A percentile compares a stretch with the other conserved stretches of the same genome.
These are phyloP conservation scores for Metschnikowia kofuensis DNA, from an alignment of 805 yeast genomes.

Conservation along the genomic window DNA sequence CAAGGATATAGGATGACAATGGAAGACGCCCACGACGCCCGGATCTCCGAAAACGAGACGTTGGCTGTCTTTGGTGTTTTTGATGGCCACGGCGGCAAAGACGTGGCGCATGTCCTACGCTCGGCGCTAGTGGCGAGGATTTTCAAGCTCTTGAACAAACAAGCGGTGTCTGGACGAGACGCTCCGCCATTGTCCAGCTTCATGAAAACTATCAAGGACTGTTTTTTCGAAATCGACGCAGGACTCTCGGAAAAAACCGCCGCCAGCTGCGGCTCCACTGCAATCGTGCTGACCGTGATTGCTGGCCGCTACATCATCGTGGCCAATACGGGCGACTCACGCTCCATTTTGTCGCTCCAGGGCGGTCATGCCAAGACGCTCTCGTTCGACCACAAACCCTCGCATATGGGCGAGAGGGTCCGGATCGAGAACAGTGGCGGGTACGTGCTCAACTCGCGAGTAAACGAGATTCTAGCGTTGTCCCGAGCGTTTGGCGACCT, in stretches of 20 bases:
- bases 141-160: slow-evolving; percentile 25
- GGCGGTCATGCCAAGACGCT: slow-evolving; percentile 53
- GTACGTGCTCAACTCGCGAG: slow-evolving; percentile 34
- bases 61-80: slow-evolving; percentile 64
- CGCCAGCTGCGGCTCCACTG: slow-evolving; percentile 43
- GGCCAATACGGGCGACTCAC: slow-evolving; percentile 76
- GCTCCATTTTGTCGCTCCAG: slow-evolving; percentile 54
- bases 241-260: slow-evolving; percentile 25
- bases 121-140: slow-evolving; percentile 37
- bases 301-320: slow-evolving; percentile 44
- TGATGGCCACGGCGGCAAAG: slow-evolving; percentile 81
- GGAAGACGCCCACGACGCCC: slow-evolving; percentile 70
- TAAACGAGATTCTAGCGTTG: slow-evolving; percentile 42
- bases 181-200: slow-evolving; percentile 14
- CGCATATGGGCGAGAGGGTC: slow-evolving; percentile 42
- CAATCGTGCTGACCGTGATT: slow-evolving; percentile 31
- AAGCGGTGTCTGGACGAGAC: slow-evolving; percentile 2
- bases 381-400: slow-evolving; percentile 44
- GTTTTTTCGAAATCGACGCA: slow-evolving; percentile 38
- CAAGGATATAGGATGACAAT: slow-evolving; percentile 73
- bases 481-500: slow-evolving; percentile 46
- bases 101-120: slow-evolving; percentile 54
- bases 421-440: slow-evolving; percentile 42
- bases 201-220: slow-evolving; percentile 24
- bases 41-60: slow-evolving; percentile 42